Conservation (phyloP, 805 yeast genomes). For the Candida piceae region DNA sequence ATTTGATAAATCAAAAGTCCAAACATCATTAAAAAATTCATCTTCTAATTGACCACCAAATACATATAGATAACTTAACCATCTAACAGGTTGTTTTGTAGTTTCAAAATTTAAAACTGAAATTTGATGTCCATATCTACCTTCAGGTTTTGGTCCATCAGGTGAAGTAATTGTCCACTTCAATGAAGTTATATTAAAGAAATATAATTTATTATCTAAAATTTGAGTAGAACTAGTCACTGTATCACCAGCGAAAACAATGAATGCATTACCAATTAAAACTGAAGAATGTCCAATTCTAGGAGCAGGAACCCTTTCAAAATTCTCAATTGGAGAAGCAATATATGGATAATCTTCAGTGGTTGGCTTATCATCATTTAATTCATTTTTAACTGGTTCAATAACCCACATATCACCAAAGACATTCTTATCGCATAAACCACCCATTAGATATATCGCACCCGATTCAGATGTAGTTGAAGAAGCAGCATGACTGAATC, state of each 20-base stretch:
- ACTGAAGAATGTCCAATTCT: conserved; percentile 95
- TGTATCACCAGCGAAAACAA: conserved; percentile 96
- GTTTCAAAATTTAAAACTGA: conserved; percentile 65
- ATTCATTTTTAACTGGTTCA: conserved; percentile 39
- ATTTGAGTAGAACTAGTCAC: conserved; percentile 68
- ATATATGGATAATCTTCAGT: conserved; percentile 32
- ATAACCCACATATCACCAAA: conserved; percentile 95
- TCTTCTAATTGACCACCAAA: conserved; percentile 95
- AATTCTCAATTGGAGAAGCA: conserved; percentile 58
- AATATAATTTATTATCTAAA: conserved; percentile 85
- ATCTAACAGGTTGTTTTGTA: conserved; percentile 30
- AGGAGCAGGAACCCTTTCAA: conserved; percentile 84
- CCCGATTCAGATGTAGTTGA: conserved; percentile 70
- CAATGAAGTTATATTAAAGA: conserved; percentile 72
- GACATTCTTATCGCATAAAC: conserved; percentile 85
- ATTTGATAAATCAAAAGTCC: conserved; percentile 80
- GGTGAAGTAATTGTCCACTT: conserved; percentile 80
- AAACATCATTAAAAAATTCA: conserved; percentile 74
- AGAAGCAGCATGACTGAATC: conserved; percentile 89
- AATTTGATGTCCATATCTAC: conserved; percentile 92
- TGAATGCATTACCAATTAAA: conserved; percentile 89
- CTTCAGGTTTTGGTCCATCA: conserved; percentile 72
- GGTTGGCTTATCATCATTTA: conserved; percentile 4
- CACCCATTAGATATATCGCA: conserved; percentile 89
- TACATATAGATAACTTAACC: conserved; percentile 57